Conservation (phyloP, 1,139 yeast genomes). For the Blastobotrys persicus region DNA sequence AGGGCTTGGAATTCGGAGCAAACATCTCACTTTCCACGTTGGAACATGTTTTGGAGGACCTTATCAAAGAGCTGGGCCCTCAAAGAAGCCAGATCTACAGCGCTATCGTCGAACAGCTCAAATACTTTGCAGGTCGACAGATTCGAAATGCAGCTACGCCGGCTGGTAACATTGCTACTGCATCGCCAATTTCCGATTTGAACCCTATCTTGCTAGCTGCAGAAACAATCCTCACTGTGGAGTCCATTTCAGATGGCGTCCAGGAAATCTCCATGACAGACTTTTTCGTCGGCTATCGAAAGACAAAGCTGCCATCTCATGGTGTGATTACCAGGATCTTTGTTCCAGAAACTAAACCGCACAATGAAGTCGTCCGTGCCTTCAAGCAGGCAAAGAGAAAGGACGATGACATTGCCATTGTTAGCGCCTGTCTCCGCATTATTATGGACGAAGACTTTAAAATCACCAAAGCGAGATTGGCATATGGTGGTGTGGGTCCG, state of each 20-base stretch:
- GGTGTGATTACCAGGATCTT: constrained; percentile 40
- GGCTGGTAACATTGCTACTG: constrained; percentile 49
- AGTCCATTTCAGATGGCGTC: constrained; percentile 33
- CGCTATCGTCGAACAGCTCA: constrained; percentile 43
- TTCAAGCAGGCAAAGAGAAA: constrained; percentile 48
- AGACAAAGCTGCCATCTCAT: constrained; percentile 39
- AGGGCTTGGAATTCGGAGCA: constrained; percentile 43
- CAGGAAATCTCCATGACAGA: constrained; percentile 37
- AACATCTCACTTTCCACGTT: constrained; percentile 42
- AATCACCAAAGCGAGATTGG: constrained; percentile 36
- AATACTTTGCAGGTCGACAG: constrained; percentile 48
- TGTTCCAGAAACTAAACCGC: constrained; percentile 39
- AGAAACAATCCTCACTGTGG: constrained; percentile 40
- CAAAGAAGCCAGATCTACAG: constrained; percentile 36
- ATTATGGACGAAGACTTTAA: constrained; percentile 25
- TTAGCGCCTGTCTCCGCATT: constrained; percentile 41
- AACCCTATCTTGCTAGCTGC: constrained; percentile 46
- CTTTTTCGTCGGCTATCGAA: constrained; percentile 45
- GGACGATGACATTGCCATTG: constrained; percentile 50
- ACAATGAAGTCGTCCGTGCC: constrained; percentile 40
- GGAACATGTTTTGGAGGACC: constrained; percentile 38
- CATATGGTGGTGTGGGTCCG: constrained; percentile 49
- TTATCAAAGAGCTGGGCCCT: constrained; percentile 26
- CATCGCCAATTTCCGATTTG: constrained; percentile 49
- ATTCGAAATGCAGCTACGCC: constrained; percentile 49